phyloP scores from a whole-genome alignment of 768 basidiomycete genomes.

The Steccherinum ochraceum region DNA sequence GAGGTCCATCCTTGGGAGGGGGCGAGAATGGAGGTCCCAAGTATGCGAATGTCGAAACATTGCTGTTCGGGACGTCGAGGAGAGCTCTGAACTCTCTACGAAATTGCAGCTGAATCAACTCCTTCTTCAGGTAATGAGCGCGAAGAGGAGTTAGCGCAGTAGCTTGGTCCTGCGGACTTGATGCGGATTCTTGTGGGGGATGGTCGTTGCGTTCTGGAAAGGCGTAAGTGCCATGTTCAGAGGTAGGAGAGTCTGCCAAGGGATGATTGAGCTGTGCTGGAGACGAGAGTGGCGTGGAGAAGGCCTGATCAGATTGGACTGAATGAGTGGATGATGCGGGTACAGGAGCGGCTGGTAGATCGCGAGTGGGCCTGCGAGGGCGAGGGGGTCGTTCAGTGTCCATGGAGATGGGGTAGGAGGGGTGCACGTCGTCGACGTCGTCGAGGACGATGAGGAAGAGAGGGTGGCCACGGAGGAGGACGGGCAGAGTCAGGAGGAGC shows the following conservation, averaged over 20 bases:
- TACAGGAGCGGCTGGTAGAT: not conserved
- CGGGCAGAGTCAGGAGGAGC: not conserved
- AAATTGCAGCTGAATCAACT: constrained; percentile 84
- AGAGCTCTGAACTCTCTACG: constrained; percentile 68
- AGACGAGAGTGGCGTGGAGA: constrained; percentile 7
- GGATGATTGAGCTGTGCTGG: not conserved
- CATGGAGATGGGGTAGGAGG: not conserved
- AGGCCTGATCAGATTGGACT: constrained; percentile 8
- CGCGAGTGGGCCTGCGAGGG: not conserved
- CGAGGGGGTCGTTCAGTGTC: not conserved
- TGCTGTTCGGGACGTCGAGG: constrained; percentile 40
- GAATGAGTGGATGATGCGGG: not conserved
- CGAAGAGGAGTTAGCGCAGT: constrained; percentile 73
- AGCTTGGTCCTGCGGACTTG: not conserved
- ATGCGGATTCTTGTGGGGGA: not conserved
- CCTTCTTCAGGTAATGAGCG: constrained; percentile 98
- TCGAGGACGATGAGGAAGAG: not conserved
- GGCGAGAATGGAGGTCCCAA: constrained; percentile 85
- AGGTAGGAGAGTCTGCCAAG: constrained; percentile 5
- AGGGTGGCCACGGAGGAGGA: not conserved
- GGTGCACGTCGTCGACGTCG: not conserved
- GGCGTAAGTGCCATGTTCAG: constrained; percentile 6
- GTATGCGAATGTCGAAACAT: constrained; percentile 69
- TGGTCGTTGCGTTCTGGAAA: not conserved
- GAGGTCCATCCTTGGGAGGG: constrained; percentile 50